Conservation (phyloP, 805 yeast genomes). For the Barnettozyma populi region DNA sequence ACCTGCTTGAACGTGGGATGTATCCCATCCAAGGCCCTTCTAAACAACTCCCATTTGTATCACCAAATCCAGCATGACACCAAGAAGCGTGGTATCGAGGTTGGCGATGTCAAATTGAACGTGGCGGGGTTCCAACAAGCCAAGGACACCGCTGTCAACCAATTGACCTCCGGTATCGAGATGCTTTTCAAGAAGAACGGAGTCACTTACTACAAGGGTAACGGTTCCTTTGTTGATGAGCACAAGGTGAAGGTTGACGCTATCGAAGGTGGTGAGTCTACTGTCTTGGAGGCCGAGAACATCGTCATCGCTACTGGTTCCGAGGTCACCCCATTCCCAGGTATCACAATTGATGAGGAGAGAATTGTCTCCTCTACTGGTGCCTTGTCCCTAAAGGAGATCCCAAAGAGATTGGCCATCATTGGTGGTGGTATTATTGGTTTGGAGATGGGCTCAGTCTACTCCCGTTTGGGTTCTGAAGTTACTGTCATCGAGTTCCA, state of each 20-base stretch:
- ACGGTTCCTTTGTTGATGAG: conserved; percentile 82
- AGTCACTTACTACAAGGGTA: conserved; percentile 91
- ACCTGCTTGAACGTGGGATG: conserved; percentile 99
- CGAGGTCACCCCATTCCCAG: conserved; percentile 98
- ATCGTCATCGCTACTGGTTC: conserved; percentile 97
- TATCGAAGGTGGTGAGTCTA: conserved; percentile 76
- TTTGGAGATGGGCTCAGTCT: conserved; percentile 98
- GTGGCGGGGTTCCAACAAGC: conserved; percentile 80
- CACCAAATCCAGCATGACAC: conserved; percentile 88
- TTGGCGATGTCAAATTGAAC: conserved; percentile 70
- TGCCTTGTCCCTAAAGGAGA: conserved; percentile 72
- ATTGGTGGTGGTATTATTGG: conserved; percentile 99
- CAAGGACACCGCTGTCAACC: conserved; percentile 84
- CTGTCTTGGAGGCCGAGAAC: conserved; percentile 73
- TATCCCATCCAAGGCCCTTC: conserved; percentile 93
- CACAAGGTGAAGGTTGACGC: conserved; percentile 75
- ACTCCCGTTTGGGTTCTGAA: conserved; percentile 90
- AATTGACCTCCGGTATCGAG: conserved; percentile 91
- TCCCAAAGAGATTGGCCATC: conserved; percentile 87
- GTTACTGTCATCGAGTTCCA: conserved; percentile 93
- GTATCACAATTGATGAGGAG: conserved; percentile 93
- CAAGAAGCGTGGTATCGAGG: conserved; percentile 83
- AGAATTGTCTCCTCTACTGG: conserved; percentile 97
- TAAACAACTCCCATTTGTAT: conserved; percentile 90
- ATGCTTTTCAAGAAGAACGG: conserved; percentile 92